Conservation (phyloP, 2,329 filamentous ascomycete species). For the Sphaerulina musiva region DNA sequence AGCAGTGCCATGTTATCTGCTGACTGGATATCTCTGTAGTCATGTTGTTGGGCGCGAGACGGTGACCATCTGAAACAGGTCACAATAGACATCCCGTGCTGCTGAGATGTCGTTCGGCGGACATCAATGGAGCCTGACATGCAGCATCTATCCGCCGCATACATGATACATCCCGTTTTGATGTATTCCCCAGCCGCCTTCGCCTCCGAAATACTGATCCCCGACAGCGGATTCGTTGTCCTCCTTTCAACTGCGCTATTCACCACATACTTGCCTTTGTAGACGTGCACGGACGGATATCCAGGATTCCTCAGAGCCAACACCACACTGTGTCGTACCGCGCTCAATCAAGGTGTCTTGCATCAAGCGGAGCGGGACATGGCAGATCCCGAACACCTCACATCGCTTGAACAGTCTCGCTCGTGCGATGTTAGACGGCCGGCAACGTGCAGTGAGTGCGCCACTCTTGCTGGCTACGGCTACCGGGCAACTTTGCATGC, state of each 20-base stretch:
- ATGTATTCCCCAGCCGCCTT: not conserved
- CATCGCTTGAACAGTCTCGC: not conserved
- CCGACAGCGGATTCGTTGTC: not conserved
- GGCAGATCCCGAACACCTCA: constrained; percentile 11
- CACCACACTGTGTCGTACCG: not conserved
- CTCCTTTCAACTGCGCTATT: not conserved
- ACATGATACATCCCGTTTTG: not conserved
- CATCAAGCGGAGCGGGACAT: constrained; percentile 9
- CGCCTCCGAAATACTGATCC: not conserved
- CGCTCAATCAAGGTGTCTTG: constrained; percentile 9
- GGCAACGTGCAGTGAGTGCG: constrained; percentile 4
- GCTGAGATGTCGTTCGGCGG: not conserved
- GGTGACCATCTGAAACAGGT: not conserved
- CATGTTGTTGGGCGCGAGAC: not conserved
- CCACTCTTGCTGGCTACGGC: constrained; percentile 1
- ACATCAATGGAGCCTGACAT: not conserved
- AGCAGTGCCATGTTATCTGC: not conserved
- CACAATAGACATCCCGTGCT: not conserved
- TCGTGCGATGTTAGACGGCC: constrained; percentile 4
- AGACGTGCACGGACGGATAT: not conserved
- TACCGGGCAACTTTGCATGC: constrained; percentile 8
- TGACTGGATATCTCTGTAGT: not conserved
- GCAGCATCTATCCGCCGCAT: not conserved
- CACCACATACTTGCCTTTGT: not conserved
- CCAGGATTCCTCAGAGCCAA: not conserved